Conservation (phyloP, 2,329 filamentous ascomycete genomes). For the Zymoseptoria brevis region DNA sequence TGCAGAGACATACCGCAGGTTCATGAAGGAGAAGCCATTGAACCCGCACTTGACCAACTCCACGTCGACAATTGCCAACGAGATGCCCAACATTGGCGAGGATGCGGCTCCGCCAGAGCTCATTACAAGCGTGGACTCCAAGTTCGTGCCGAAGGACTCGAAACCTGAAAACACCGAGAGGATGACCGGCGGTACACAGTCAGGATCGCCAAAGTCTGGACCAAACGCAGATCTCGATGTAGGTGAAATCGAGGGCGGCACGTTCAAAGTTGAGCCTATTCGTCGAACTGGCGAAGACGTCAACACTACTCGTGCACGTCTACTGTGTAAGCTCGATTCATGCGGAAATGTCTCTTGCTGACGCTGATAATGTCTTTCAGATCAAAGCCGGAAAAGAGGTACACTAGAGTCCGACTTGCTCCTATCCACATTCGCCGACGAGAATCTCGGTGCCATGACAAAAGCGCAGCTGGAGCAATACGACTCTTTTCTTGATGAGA, state of each 20-base stretch:
- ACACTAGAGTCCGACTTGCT: constrained; percentile 93
- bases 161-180: constrained; percentile 55
- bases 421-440: constrained; percentile 87
- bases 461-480: constrained; percentile 69
- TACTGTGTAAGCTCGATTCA: constrained; percentile 52
- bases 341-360: constrained; percentile 14
- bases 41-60: constrained; percentile 59
- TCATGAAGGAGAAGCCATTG: constrained; percentile 49
- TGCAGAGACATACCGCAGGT: constrained; percentile 46
- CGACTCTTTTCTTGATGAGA: constrained; percentile 92
- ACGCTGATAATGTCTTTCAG: constrained; percentile 42
- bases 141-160: constrained; percentile 52
- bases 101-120: constrained; percentile 53
- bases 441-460: constrained; percentile 67
- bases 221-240: constrained; percentile 63
- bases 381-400: constrained; percentile 93
- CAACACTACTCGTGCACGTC: constrained; percentile 77
- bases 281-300: constrained; percentile 74
- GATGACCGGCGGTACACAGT: constrained; percentile 58
- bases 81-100: constrained; percentile 53
- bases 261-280: constrained; percentile 85
- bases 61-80: constrained; percentile 54
- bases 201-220: constrained; percentile 38
- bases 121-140: constrained; percentile 47
- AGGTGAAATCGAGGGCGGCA: constrained; percentile 78